Evolutionary conservation across 1,284 basidiomycete genomes (phyloP).

Genomic region (Schizophyllum amplum): DNA sequence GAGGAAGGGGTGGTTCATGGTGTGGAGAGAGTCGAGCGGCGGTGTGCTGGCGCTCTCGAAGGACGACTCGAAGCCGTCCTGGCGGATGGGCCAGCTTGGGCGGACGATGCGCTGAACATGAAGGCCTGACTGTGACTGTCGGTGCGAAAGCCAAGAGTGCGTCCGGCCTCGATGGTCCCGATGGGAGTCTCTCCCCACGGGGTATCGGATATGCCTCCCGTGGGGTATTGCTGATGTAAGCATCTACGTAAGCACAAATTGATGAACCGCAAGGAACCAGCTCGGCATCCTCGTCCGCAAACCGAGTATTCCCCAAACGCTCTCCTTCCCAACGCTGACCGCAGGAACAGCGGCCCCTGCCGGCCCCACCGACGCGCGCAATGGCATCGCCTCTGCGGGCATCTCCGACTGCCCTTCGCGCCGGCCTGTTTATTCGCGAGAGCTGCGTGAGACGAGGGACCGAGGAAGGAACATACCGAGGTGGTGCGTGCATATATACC

Average conservation of each 20-base stretch:
- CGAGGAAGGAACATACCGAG: too few relatives aligned
- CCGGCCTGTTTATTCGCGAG: too few relatives aligned
- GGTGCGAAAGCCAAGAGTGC: background rate
- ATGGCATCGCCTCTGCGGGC: too few relatives aligned
- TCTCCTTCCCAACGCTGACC: too few relatives aligned
- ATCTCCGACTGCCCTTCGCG: too few relatives aligned
- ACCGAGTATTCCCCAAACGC: background rate
- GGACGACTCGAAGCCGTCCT: background rate
- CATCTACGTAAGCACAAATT: background rate
- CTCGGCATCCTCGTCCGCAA: background rate
- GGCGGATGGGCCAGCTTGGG: background rate
- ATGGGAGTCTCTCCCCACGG: background rate
- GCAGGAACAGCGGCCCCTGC: too few relatives aligned
- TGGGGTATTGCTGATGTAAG: background rate
- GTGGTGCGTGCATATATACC: too few relatives aligned
- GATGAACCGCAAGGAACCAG: background rate
- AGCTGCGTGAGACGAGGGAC: too few relatives aligned
- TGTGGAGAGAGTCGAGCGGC: background rate
- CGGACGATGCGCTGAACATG: background rate
- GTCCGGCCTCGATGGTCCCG: background rate
- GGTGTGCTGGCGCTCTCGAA: background rate
- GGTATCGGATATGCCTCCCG: background rate
- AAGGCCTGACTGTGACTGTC: background rate
- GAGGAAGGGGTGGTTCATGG: slow-evolving; percentile 30
- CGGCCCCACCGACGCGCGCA: too few relatives aligned